phyloP scores from a whole-genome alignment of 257 asterid genomes.

The Linaria vulgaris region DNA sequence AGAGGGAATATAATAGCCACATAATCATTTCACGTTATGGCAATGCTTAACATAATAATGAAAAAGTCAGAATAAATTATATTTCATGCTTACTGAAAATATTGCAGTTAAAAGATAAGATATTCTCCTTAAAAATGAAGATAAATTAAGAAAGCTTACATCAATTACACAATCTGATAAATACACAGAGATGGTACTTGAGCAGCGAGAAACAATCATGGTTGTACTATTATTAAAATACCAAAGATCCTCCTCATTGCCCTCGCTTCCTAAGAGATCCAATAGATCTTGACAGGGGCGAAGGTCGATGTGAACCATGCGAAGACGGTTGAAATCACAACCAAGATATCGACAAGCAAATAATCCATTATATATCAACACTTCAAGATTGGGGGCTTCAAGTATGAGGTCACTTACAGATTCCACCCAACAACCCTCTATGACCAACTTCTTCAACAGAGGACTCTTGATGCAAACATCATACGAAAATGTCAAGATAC shows the following conservation, averaged over 20 bases:
- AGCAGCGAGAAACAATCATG: not conserved
- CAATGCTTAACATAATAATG: too few relatives aligned
- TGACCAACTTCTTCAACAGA: not conserved
- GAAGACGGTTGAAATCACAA: constrained; percentile 7
- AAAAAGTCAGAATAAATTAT: too few relatives aligned
- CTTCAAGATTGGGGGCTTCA: constrained; percentile 1
- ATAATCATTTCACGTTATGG: too few relatives aligned
- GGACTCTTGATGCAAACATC: not conserved
- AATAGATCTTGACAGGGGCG: not conserved
- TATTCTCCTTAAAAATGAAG: not conserved
- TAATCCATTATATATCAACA: not conserved
- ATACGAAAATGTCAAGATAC: not conserved
- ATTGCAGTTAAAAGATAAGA: not conserved
- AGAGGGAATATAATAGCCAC: too few relatives aligned
- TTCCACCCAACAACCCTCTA: not conserved
- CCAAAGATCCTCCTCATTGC: not conserved
- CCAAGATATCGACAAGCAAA: not conserved
- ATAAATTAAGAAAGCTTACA: not conserved
- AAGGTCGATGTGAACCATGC: not conserved
- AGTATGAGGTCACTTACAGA: not conserved
- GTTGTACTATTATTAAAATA: too few relatives aligned
- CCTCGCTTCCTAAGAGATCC: not conserved
- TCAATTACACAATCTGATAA: not conserved
- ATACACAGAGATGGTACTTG: not conserved
- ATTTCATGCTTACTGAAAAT: not conserved